Conservation (phyloP, 495 filamentous ascomycete genomes). For the Physcia stellaris region DNA sequence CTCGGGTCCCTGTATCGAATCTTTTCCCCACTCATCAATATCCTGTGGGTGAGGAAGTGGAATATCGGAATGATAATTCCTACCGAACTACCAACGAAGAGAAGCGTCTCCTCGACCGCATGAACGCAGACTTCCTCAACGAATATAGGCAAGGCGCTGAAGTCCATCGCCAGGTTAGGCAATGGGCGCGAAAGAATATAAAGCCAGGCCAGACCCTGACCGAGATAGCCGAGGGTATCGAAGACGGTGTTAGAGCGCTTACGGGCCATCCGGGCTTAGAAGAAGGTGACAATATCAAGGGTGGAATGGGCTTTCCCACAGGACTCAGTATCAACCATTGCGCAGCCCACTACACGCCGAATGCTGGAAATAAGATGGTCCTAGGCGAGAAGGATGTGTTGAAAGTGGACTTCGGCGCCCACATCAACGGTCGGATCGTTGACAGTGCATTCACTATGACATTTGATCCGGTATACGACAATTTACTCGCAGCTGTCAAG, state of each 20-base stretch:
- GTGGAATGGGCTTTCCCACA: slow-evolving; percentile 50
- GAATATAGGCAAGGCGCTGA: slow-evolving; percentile 50
- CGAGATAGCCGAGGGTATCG: slow-evolving; percentile 47
- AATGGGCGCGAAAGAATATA: slow-evolving; percentile 41
- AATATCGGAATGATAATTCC: slow-evolving; percentile 37
- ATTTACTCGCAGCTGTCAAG: slow-evolving; percentile 44
- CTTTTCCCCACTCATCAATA: slow-evolving; percentile 38
- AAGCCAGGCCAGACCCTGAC: slow-evolving; percentile 43
- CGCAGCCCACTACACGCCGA: slow-evolving; percentile 50
- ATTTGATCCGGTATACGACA: slow-evolving; percentile 48
- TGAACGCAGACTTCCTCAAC: slow-evolving; percentile 41
- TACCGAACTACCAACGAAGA: slow-evolving; percentile 47
- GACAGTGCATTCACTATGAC: slow-evolving; percentile 51
- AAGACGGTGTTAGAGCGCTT: slow-evolving; percentile 45
- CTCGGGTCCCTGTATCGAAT: slow-evolving; percentile 34
- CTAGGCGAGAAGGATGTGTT: slow-evolving; percentile 44
- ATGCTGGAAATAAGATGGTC: slow-evolving; percentile 46
- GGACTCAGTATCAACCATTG: slow-evolving; percentile 46
- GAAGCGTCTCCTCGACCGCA: slow-evolving; percentile 35
- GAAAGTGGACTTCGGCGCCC: slow-evolving; percentile 57
- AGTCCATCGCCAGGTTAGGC: slow-evolving; percentile 46
- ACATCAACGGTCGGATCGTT: slow-evolving; percentile 52
- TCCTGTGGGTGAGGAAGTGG: slow-evolving; percentile 37
- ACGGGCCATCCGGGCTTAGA: slow-evolving; percentile 43
- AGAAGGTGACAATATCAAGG: slow-evolving; percentile 40